Evolutionary conservation across 495 filamentous ascomycete species (phyloP).

Genomic region (Penicillium bialowiezense): DNA sequence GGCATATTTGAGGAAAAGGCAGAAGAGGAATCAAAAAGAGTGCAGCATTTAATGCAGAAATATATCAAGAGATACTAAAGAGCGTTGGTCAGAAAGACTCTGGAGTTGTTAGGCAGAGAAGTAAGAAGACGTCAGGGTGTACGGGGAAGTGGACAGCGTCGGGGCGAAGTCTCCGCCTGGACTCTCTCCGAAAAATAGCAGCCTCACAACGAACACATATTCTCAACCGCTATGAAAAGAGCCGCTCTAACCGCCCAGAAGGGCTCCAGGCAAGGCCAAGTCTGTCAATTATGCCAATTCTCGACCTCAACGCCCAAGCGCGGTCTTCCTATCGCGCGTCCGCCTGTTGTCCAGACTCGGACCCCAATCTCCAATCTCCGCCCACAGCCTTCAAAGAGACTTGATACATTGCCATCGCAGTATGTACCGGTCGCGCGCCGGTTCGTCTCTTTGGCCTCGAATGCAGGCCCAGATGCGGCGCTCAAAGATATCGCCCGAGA

Average conservation of each 20-base stretch:
- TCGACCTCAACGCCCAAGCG: conserved; percentile 21
- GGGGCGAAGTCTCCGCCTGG: conserved; percentile 28
- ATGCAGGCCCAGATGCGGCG: conserved; percentile 8
- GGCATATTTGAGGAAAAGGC: conserved; percentile 47
- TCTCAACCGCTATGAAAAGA: conserved; percentile 30
- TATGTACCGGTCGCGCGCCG: background rate
- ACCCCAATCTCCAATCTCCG: conserved; percentile 6
- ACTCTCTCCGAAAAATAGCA: conserved; percentile 21
- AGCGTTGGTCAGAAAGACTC: conserved; percentile 18
- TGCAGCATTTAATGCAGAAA: conserved; percentile 6
- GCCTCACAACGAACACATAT: conserved; percentile 8
- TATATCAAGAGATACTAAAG: conserved; percentile 4
- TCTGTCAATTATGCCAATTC: conserved; percentile 42
- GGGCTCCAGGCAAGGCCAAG: conserved; percentile 19
- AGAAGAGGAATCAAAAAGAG: conserved; percentile 2
- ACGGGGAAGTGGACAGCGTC: conserved; percentile 24
- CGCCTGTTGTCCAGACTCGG: conserved; percentile 8
- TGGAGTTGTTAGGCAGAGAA: conserved; percentile 24
- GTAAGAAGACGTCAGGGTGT: conserved; percentile 28
- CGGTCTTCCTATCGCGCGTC: conserved; percentile 20
- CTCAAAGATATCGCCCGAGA: conserved; percentile 28
- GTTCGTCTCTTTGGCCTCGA: conserved; percentile 14
- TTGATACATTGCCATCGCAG: background rate
- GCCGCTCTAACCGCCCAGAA: conserved; percentile 29
- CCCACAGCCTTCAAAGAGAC: conserved; percentile 16